Percentiles rank a stretch among this genome's conserved stretches.
These are phyloP conservation scores for Botryotinia narcissicola DNA, from an alignment of 2,329 filamentous ascomycete genomes.

Conservation along the genomic window DNA sequence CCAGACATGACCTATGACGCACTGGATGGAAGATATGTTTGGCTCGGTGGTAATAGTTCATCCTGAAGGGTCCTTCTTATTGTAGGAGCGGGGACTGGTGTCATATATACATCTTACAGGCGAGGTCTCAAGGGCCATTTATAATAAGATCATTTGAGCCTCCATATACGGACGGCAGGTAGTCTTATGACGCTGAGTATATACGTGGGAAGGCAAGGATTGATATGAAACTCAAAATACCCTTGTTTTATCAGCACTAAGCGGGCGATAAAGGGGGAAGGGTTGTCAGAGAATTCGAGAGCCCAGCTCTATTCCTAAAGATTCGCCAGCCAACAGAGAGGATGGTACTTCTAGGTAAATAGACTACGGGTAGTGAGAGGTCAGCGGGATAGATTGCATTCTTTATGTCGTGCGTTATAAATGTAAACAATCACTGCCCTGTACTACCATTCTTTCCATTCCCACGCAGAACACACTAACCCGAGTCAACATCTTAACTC, in stretches of 20 bases:
- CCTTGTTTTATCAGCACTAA: neutral
- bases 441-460: neutral
- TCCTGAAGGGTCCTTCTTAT: neutral
- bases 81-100: neutral
- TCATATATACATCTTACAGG: neutral
- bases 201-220: neutral
- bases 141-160: neutral
- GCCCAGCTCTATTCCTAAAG: neutral
- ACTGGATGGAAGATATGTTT: neutral
- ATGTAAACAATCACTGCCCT: neutral
- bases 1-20: no score
- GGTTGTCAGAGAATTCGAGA: neutral
- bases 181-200: neutral
- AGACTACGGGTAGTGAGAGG: neutral
- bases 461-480: neutral
- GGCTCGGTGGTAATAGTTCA: neutral
- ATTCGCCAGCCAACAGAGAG: neutral
- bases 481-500: neutral
- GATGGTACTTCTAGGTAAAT: neutral
- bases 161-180: neutral
- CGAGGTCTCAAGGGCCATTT: neutral
- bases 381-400: accelerated
- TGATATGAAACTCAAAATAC: neutral
- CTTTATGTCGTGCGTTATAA: neutral
- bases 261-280: neutral